These are phyloP conservation scores for Pseudogymnoascus sp. DNA, from an alignment of 2,329 filamentous ascomycete genomes.

Conservation along the genomic window DNA sequence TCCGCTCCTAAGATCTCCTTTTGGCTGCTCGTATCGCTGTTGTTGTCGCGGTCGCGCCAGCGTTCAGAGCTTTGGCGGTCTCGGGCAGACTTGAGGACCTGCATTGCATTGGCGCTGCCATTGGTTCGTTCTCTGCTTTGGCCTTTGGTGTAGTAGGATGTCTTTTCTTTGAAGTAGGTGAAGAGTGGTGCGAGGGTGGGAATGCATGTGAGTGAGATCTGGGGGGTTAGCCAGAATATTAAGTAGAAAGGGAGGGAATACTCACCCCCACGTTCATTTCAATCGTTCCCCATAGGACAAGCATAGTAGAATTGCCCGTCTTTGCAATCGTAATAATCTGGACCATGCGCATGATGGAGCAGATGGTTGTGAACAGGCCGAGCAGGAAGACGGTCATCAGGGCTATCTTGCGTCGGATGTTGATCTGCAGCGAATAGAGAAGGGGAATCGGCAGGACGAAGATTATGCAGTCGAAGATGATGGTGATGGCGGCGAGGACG, in stretches of 20 bases:
- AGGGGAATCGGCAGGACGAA: conserved; percentile 32
- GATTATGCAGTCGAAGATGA: conserved; percentile 30
- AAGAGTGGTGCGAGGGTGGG: conserved; percentile 15
- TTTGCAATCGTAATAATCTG: conserved; percentile 45
- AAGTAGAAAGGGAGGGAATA: not conserved
- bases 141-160: conserved; percentile 7
- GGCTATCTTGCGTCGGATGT: conserved; percentile 28
- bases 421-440: conserved; percentile 30
- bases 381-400: conserved; percentile 39
- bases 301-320: conserved; percentile 48
- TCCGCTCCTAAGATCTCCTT: conserved; percentile 7
- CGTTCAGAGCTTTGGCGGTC: not conserved
- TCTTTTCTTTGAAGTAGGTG: conserved; percentile 14
- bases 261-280: conserved; percentile 51
- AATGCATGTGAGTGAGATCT: conserved; percentile 18
- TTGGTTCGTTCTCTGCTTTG: not conserved
- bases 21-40: conserved; percentile 10
- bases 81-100: not conserved
- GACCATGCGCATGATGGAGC: conserved; percentile 44
- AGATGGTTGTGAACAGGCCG: conserved; percentile 47
- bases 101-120: not conserved
- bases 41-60: conserved; percentile 11
- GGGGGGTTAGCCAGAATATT: not conserved
- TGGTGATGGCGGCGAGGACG: conserved; percentile 29
- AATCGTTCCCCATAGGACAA: conserved; percentile 49